phyloP scores from a whole-genome alignment of 1,284 basidiomycete species.

The Ceratobasidium theobromae region DNA sequence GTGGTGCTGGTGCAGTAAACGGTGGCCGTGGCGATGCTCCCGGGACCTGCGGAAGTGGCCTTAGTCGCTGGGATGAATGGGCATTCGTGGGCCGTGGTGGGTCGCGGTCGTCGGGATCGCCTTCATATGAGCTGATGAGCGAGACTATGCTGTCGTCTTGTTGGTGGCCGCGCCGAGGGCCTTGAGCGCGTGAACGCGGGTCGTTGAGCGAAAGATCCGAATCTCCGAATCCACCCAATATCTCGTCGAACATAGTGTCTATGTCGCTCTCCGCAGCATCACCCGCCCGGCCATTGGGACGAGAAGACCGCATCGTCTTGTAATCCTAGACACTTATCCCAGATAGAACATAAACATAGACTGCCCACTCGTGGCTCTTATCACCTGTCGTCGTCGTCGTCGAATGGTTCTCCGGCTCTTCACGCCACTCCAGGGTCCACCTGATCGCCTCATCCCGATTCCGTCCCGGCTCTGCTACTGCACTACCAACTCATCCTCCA shows the following conservation, averaged over 20 bases:
- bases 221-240: slow-evolving; percentile 10
- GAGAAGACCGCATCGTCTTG: slow-evolving; percentile 16
- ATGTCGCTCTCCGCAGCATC: slow-evolving; percentile 17
- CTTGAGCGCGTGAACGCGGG: background rate
- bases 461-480: background rate
- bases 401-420: background rate
- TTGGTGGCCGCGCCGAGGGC: background rate
- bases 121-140: slow-evolving; percentile 23
- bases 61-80: slow-evolving; percentile 3
- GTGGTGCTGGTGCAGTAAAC: background rate
- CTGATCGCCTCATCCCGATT: background rate
- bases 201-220: slow-evolving; percentile 18
- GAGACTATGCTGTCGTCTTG: slow-evolving; percentile 19
- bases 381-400: background rate
- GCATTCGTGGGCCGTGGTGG: background rate
- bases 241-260: slow-evolving; percentile 28
- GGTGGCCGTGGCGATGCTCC: background rate
- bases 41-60: slow-evolving; percentile 16
- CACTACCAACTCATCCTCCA: background rate
- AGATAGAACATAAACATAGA: too few relatives aligned
- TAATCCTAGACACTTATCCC: too few relatives aligned
- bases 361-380: background rate
- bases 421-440: background rate
- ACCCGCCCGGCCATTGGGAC: slow-evolving; percentile 11
- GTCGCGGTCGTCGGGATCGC: background rate